Evolutionary conservation across 345 rosid species (phyloP), one percentile per base, ranked within the genome.

Genomic region (Citrus hindsii): DNA sequence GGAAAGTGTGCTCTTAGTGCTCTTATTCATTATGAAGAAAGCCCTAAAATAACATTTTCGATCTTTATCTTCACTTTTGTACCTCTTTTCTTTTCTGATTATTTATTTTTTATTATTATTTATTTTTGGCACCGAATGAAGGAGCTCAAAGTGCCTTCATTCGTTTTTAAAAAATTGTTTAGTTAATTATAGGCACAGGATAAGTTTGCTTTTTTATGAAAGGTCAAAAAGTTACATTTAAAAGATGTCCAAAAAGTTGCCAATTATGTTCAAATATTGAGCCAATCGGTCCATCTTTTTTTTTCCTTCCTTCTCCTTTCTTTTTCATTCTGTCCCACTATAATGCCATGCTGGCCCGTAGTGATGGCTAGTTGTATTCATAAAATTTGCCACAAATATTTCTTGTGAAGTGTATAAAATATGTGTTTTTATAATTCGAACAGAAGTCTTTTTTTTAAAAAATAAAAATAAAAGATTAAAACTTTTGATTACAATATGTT

Each of bases 201-300:
- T 63, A 63, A 42, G 77, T 62, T 62, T 60, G 75, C 22, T 14
- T 71, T 59, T 62, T 30, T 1, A 42, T 10, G 7, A 63, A 63
- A 75, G 62, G 77, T 62, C 69, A 62, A 74, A 58, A 74, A 74
- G 55, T 16, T 73, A 16, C 27, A 9, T 40, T 3, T 19, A 27
- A 10, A 27, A 13, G 4, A 42, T 38, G 28, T 1, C 28, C 51
- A 25, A 74, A 61, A 61, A 61, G 69, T 18, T 62, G 58, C 38
- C 19, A 25, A 14, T 73, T n/a, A 58, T 56, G 24, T 58, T 40
- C 58, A 61, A 61, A 40, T 40, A 8, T 22, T 22, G 6, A 72
- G 42, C 19, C 64, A 10, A 56, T 72, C 58, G 75, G 42, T 4
- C 40, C 40, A 37, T 32, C 4, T 0, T 3, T 0, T 4, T 32